Base-by-base conservation (phyloP, 2,329 filamentous ascomycete genomes). In the Nigrograna mackinnonii region DNA sequence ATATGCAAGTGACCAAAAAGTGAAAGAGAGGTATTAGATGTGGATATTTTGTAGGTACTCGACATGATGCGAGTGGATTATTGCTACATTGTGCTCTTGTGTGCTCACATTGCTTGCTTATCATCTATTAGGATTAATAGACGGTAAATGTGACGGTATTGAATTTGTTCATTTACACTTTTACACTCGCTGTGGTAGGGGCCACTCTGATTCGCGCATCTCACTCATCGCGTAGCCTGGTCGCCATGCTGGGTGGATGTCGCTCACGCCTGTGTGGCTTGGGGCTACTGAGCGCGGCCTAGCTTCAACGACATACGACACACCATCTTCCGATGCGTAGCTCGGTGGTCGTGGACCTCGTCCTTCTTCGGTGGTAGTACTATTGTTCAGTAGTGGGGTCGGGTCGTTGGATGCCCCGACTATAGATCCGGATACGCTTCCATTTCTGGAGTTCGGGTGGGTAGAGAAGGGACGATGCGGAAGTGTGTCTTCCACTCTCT, bases 321-420 rank as follows among this genome's bases (percentile, higher is more conserved):
- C 79, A 0, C 87, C 87, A 54, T 91, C 85, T 7, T 92, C 87
- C 0, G 85, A 89, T 4, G 79, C 75, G 62, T 94, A 94, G 4
- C 85, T 89, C 2, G 89, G 89, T 4, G 89, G 89, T 1, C 87
- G 77, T 0, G 59, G 62, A 1, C 24, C 24, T 11, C 24, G 24
- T 12, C 24, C 14, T 28, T 14, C 24, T 11, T 11, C 11, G 24
- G 24, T 11, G 14, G 24, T 12, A 12, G 24, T 28, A n/a, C n/a
- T n/a, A n/a, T n/a, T n/a, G n/a, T n/a, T n/a, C n/a, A n/a, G n/a
- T n/a, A n/a, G n/a, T 11, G 24, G 24, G 24, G 11, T 28, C 11
- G 24, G 24, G 3, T 28, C 11, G 11, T 28, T 11, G 24, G 24
- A 28, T 11, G 11, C 14, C 3, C 11, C 2, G 2, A 33, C 31